A percentile compares a stretch with the other conserved stretches of the same genome.
Evolutionary conservation across 257 asterid species (phyloP).

Genomic region (Penstemon davidsonii): DNA sequence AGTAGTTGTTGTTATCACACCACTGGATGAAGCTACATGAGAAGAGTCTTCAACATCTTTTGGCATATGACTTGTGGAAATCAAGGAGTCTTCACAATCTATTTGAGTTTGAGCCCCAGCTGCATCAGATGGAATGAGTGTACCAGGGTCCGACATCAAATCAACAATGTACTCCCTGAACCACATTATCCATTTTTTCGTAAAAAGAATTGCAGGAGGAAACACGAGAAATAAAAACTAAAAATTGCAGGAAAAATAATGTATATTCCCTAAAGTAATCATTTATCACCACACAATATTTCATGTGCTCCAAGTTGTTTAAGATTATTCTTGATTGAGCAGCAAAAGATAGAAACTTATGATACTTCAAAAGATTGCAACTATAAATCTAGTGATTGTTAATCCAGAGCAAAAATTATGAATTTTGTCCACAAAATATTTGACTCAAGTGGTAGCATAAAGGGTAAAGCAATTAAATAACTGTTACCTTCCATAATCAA

Average conservation of each 20-base stretch:
- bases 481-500: constrained; percentile 72
- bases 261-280: constrained; percentile 5
- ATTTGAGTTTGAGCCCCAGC: constrained; percentile 48
- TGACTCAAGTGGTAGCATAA: constrained; percentile 15
- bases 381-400: constrained; percentile 1
- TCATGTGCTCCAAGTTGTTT: constrained; percentile 24
- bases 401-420: constrained; percentile 23
- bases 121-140: constrained; percentile 92
- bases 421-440: constrained; percentile 8
- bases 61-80: constrained; percentile 30
- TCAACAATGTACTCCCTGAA: constrained; percentile 96
- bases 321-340: constrained; percentile 12
- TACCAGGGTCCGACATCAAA: constrained; percentile 96
- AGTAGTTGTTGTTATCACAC: constrained; percentile 40
- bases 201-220: constrained; percentile 13
- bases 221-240: too few relatives aligned
- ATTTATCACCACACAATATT: constrained; percentile 18
- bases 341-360: constrained; percentile 2
- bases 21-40: constrained; percentile 46
- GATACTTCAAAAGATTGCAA: constrained; percentile 23
- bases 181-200: constrained; percentile 28
- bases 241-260: constrained; percentile 8
- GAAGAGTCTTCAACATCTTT: constrained; percentile 35
- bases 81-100: constrained; percentile 39
- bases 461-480: constrained; percentile 16